Percentiles rank a stretch among this genome's conserved stretches.
Evolutionary conservation across 768 basidiomycete species (phyloP).

Genomic region (Lyophyllum decastes): DNA sequence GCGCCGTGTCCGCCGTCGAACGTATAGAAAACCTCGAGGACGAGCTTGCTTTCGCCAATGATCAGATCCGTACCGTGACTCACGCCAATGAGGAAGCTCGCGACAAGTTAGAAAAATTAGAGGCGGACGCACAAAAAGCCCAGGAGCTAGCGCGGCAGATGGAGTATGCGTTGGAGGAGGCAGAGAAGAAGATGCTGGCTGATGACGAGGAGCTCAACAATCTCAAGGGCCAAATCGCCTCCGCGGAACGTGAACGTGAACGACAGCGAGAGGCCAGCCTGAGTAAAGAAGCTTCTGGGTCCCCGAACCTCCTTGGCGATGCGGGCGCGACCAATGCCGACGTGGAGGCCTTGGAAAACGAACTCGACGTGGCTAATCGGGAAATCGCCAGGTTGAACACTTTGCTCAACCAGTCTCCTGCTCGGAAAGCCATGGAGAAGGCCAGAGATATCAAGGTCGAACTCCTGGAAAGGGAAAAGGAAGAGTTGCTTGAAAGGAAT

Average conservation of each 20-base stretch:
- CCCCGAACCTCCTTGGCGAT: constrained; percentile 25
- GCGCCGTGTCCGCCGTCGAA: constrained; percentile 50
- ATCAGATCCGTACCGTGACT: constrained; percentile 44
- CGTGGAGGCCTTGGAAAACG: constrained; percentile 66
- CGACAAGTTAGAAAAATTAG: constrained; percentile 51
- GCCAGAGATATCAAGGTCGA: constrained; percentile 78
- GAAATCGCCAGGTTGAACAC: constrained; percentile 74
- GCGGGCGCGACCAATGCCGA: constrained; percentile 51
- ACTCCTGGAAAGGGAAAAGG: constrained; percentile 74
- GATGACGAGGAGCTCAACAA: constrained; percentile 57
- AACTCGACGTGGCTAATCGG: constrained; percentile 74
- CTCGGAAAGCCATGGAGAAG: constrained; percentile 74
- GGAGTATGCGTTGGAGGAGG: constrained; percentile 75
- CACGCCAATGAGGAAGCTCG: constrained; percentile 47
- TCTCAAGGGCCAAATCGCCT: constrained; percentile 49
- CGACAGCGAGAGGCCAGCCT: constrained; percentile 38
- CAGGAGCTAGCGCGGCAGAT: constrained; percentile 63
- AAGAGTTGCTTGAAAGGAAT: constrained; percentile 74
- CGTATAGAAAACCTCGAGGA: constrained; percentile 58
- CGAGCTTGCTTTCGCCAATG: constrained; percentile 49
- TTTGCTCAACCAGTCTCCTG: constrained; percentile 70
- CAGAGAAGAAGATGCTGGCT: constrained; percentile 66
- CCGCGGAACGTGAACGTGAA: constrained; percentile 62
- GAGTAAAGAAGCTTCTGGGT: constrained; percentile 23
- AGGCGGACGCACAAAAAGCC: constrained; percentile 52